Evolutionary conservation across 331 rosid genomes (phyloP), one percentile per base, ranked within the genome.

Genomic region (Quercus phellos): DNA sequence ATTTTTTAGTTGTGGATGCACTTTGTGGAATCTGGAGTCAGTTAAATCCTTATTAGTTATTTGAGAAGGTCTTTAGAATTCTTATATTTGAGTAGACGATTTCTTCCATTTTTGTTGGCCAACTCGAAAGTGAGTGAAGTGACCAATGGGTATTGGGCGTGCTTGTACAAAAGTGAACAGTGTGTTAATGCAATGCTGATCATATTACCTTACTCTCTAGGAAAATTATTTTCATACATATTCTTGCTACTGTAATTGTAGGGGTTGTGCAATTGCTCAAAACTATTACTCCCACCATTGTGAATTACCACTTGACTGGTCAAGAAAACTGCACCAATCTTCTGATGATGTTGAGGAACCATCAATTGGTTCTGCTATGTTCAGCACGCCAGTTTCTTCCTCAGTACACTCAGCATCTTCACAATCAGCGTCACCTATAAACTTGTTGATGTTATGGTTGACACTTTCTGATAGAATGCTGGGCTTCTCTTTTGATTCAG

Each of bases 201-300:
- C 70, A 66, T 6, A 32, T 32, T 34, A 22, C 30, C 19, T 18
- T 6, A 3, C 50, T 13, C 46, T 7, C 4, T 30, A 66, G 46
- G 70, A 16, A 38, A 34, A 7, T 16, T 32, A n/a, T 7, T 66
- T 3, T 27, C 27, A 34, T 66, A 66, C 71, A 66, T 34, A 14
- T 30, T 3, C 13, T 21, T 56, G 46, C 29, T 32, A 60, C 4
- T 21, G 46, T 32, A 66, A n/a, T n/a, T 34, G 22, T 1, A 34
- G 14, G 35, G 51, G 51, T 34, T 7, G 51, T 32, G 51, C 71
- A 66, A 9, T 34, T 34, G 51, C 10, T 89, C 85, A 92, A 67
- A 94, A 84, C 93, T 21, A 66, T 18, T 7, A 90, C 51, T 94
- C 93, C 98, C 96, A 92, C 98, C 92, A 92, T 81, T 90, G 91